Percentiles rank a stretch among this genome's conserved stretches.
Evolutionary conservation across 805 yeast species (phyloP).

Genomic region (Wickerhamomyces ciferrii): DNA sequence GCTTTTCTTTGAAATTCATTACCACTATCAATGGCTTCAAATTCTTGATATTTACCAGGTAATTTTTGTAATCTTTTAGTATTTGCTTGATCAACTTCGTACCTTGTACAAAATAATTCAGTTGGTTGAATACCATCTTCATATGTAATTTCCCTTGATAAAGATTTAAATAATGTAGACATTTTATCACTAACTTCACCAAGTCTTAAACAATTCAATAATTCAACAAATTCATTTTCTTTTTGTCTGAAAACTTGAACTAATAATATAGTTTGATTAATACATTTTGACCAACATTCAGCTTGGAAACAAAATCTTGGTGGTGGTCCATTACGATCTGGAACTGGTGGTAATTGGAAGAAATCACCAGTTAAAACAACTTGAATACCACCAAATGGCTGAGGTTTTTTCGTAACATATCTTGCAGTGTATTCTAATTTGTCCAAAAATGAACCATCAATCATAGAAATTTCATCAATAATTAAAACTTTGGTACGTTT

Average conservation of each 20-base stretch:
- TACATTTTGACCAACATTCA: slow-evolving; percentile 57
- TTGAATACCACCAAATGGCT: slow-evolving; percentile 94
- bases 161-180: slow-evolving; percentile 37
- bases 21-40: slow-evolving; percentile 39
- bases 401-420: slow-evolving; percentile 35
- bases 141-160: slow-evolving; percentile 55
- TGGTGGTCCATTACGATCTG: slow-evolving; percentile 26
- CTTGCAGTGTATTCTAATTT: slow-evolving; percentile 72
- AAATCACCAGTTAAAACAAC: slow-evolving; percentile 91
- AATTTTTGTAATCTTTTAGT: slow-evolving; percentile 41
- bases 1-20: slow-evolving; percentile 15
- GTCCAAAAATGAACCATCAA: slow-evolving; percentile 72
- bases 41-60: slow-evolving; percentile 40
- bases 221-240: slow-evolving; percentile 68
- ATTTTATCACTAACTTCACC: slow-evolving; percentile 57
- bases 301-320: slow-evolving; percentile 72
- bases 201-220: slow-evolving; percentile 75
- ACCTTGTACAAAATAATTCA: slow-evolving; percentile 80
- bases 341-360: slow-evolving; percentile 91
- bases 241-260: slow-evolving; percentile 86
- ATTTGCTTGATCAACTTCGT: slow-evolving; percentile 81
- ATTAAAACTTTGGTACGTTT: slow-evolving; percentile 60
- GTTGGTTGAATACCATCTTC: slow-evolving; percentile 84
- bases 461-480: slow-evolving; percentile 93
- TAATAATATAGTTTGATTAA: slow-evolving; percentile 63